These are phyloP conservation scores for Conoideocrella luteorostrata DNA, from an alignment of 2,329 filamentous ascomycete genomes.

Conservation along the genomic window DNA sequence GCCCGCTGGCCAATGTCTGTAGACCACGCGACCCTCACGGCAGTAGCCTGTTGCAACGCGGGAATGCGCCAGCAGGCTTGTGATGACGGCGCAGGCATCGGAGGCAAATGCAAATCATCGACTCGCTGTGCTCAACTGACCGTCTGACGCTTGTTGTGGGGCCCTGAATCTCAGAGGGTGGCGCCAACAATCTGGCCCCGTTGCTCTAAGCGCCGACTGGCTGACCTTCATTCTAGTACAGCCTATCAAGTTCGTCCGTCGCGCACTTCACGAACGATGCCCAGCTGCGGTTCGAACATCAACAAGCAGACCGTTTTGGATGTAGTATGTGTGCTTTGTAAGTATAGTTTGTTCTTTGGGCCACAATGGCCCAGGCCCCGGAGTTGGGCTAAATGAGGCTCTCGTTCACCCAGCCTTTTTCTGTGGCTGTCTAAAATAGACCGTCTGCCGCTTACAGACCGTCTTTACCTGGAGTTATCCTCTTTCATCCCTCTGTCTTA, in stretches of 20 bases:
- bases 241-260: constrained; percentile 26
- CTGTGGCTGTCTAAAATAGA: constrained; percentile 7
- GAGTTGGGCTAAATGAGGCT: constrained; percentile 13
- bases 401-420: constrained; percentile 4
- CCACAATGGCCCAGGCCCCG: constrained; percentile 10
- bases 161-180: constrained; percentile 28
- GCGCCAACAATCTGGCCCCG: constrained; percentile 28
- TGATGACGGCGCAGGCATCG: neutral
- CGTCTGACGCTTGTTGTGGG: constrained; percentile 31
- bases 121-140: constrained; percentile 31
- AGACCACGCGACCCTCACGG: constrained; percentile 23
- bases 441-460: neutral
- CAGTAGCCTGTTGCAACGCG: constrained; percentile 20
- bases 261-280: constrained; percentile 16
- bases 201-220: constrained; percentile 30
- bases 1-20: constrained; percentile 23
- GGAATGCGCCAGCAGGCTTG: constrained; percentile 12
- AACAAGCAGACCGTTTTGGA: constrained; percentile 8
- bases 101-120: constrained; percentile 32
- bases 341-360: constrained; percentile 10
- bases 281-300: constrained; percentile 15
- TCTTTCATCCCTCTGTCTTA: constrained; percentile 7
- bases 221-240: constrained; percentile 19
- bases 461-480: constrained; percentile 8
- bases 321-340: too few relatives aligned